Evolutionary conservation across 225 moss, liverwort and hornwort species (phyloP).

Genomic region (Anthoceros angustus): DNA sequence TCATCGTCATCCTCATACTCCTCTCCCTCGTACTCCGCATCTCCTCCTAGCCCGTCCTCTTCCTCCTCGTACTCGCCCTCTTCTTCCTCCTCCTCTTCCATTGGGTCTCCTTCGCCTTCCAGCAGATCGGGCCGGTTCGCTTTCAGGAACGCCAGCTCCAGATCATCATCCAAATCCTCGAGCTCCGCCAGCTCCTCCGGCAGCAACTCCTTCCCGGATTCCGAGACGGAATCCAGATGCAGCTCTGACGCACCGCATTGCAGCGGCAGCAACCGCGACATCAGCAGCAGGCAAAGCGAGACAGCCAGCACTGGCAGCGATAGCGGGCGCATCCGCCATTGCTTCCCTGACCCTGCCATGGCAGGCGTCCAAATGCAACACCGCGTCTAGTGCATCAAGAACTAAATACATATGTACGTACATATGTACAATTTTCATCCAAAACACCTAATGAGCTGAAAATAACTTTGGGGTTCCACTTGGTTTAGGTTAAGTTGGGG

Average conservation of each 20-base stretch:
- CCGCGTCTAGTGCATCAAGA: too few species aligned
- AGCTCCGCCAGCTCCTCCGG: constrained; percentile 1
- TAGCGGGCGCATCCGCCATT: not conserved
- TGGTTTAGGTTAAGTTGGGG: too few species aligned
- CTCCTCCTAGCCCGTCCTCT: not conserved
- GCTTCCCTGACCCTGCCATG: too few species aligned
- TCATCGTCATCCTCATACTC: not conserved
- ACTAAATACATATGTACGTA: too few species aligned
- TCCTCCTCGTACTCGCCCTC: not conserved
- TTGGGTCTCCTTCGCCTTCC: not conserved
- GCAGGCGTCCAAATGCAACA: too few species aligned
- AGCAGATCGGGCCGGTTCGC: constrained; percentile 1
- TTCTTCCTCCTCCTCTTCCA: not conserved
- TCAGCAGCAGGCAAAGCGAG: not conserved
- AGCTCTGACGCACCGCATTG: not conserved
- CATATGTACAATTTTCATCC: too few species aligned
- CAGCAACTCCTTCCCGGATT: not conserved
- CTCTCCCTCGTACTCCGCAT: not conserved
- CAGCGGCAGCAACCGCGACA: not conserved
- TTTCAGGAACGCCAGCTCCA: not conserved
- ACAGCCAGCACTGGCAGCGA: not conserved
- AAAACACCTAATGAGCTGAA: too few species aligned
- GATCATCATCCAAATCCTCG: not conserved
- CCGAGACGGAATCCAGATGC: not conserved
- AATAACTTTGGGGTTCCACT: too few species aligned